Conservation (phyloP, 305 asterid genomes). For the Fraxinus latifolia region DNA sequence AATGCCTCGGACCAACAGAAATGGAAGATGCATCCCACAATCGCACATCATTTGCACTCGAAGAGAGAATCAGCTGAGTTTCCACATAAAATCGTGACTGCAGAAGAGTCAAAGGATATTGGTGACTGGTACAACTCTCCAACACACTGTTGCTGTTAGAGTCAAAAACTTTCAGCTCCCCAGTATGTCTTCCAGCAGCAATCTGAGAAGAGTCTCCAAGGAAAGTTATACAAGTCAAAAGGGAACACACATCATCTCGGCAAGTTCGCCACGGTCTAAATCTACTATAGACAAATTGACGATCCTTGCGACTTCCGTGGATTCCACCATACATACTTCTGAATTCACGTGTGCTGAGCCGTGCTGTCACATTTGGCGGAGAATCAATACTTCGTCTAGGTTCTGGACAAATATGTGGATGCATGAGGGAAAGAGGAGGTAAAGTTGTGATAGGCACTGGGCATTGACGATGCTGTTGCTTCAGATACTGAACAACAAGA, state of each 20-base stretch:
- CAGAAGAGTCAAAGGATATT: constrained; percentile 71
- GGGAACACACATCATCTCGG: constrained; percentile 68
- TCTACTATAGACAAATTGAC: constrained; percentile 88
- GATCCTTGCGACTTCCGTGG: constrained; percentile 87
- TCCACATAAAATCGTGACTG: constrained; percentile 68
- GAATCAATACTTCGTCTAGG: constrained; percentile 89
- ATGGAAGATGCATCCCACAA: constrained; percentile 84
- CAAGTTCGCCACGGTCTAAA: constrained; percentile 98
- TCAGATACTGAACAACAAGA: constrained; percentile 84
- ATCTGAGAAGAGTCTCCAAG: constrained; percentile 81
- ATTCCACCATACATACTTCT: constrained; percentile 70
- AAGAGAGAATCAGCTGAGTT: constrained; percentile 72
- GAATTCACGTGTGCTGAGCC: constrained; percentile 85
- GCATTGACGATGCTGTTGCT: constrained; percentile 98
- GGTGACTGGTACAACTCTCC: constrained; percentile 82
- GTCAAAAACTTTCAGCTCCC: constrained; percentile 85
- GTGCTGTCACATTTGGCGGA: constrained; percentile 85
- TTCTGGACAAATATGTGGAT: constrained; percentile 95
- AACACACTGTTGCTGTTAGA: constrained; percentile 66
- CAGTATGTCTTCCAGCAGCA: constrained; percentile 83
- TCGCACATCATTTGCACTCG: constrained; percentile 78
- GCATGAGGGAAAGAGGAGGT: constrained; percentile 95
- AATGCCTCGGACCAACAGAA: constrained; percentile 79
- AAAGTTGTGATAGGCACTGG: constrained; percentile 96
- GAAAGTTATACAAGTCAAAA: constrained; percentile 74